These are phyloP conservation scores for Psilocybe sp. DNA, from an alignment of 768 basidiomycete genomes.

Conservation along the genomic window DNA sequence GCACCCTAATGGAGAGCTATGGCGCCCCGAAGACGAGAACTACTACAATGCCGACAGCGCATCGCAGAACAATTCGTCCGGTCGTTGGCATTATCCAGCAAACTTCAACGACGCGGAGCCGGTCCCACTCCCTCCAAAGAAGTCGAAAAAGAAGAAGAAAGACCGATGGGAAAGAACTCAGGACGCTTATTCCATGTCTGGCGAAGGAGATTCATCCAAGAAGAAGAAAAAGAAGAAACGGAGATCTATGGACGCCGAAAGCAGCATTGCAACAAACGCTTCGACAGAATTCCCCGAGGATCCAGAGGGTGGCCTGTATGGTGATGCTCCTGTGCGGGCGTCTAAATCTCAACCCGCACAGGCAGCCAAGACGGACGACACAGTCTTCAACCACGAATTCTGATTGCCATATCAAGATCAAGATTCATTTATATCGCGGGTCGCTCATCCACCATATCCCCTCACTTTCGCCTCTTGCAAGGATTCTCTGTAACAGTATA, in stretches of 20 bases:
- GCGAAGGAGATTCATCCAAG: constrained; percentile 31
- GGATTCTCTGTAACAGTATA: too few species aligned
- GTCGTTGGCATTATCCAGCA: constrained; percentile 84
- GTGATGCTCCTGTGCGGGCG: constrained; percentile 19
- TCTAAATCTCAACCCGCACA: constrained; percentile 10
- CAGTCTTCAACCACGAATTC: constrained; percentile 68
- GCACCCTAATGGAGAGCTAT: constrained; percentile 55
- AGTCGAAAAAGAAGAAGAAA: constrained; percentile 57
- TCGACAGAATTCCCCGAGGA: constrained; percentile 68
- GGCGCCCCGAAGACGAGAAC: constrained; percentile 73
- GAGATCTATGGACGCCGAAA: constrained; percentile 39
- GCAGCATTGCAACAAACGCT: constrained; percentile 31
- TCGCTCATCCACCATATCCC: not conserved
- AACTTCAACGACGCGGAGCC: constrained; percentile 69
- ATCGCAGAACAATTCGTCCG: constrained; percentile 37
- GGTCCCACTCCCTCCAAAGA: constrained; percentile 31
- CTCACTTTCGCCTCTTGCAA: not conserved
- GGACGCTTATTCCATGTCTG: constrained; percentile 67
- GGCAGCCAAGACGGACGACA: constrained; percentile 31
- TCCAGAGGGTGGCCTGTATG: constrained; percentile 67
- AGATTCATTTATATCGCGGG: not conserved
- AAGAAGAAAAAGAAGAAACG: constrained; percentile 65
- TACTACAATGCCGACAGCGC: constrained; percentile 57
- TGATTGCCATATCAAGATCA: constrained; percentile 23
- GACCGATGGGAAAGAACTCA: constrained; percentile 86